Evolutionary conservation across 371 early-diverging fungal species (phyloP), one percentile per base, ranked within the genome.

Genomic region (Conidiobolus incongruus): DNA sequence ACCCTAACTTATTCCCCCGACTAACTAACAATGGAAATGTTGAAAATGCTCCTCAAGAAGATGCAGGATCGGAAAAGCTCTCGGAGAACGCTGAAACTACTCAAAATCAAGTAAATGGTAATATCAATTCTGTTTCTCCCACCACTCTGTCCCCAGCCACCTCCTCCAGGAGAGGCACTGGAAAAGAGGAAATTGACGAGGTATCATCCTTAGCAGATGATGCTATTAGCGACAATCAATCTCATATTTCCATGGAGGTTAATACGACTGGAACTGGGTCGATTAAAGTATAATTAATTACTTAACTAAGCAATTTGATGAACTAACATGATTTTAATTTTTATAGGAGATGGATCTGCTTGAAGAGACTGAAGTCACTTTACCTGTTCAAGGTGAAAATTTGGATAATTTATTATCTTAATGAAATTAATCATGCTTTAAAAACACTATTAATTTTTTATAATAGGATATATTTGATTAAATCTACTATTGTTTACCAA

Each of bases 1-100:
- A 91, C 49, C 68, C 74, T 19, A 80, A 90, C 45, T 65, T 90
- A 53, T 88, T 91, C 66, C 77, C 85, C 1, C 83, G 82, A 49
- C 51, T 72, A 44, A 61, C 66, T 8, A 40, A 45, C 48, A 17
- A 59, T 46, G 26, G 17, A 38, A 24, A n/a, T 21, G 23, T 30
- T 38, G 31, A 56, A 29, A 60, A 62, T 40, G 63, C 56, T 1
- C 49, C 71, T 1, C 46, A 59, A 43, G 62, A 66, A 10, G 75
- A 74, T 37, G 67, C 60, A 26, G 26, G 8, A 26, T 26, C 26
- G 8, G 4, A 26, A 8, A 3, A 26, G 8, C 8, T 8, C 8
- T 3, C 3, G 8, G 26, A 26, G 8, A 26, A 26, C 26, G 26
- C 26, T 26, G 26, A 26, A 26, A 8, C 4, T 26, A 26, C 26